phyloP scores from a whole-genome alignment of 495 filamentous ascomycete species.

The Hyaloscypha variabilis region DNA sequence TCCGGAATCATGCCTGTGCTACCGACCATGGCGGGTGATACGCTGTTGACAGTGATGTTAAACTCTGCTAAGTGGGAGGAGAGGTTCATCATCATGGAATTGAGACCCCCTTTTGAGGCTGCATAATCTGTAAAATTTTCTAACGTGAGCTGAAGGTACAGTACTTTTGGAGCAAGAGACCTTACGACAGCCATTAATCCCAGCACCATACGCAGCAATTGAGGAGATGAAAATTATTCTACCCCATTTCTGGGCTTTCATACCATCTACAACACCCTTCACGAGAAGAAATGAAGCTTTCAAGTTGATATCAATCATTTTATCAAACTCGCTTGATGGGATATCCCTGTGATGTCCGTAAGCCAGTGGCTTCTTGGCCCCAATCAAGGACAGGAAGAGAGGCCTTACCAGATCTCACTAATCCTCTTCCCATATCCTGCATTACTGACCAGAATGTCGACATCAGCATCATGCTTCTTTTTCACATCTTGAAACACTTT shows the following conservation, averaged over 20 bases:
- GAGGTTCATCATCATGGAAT: conserved; percentile 68
- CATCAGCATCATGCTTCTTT: not conserved
- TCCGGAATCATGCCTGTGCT: conserved; percentile 67
- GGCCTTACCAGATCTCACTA: conserved; percentile 52
- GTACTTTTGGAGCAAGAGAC: conserved; percentile 34
- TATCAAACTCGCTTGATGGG: conserved; percentile 64
- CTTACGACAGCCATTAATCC: conserved; percentile 63
- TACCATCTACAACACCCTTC: conserved; percentile 65
- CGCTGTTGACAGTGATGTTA: conserved; percentile 74
- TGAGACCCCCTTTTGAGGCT: conserved; percentile 64
- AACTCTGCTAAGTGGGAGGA: conserved; percentile 59
- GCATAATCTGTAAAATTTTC: conserved; percentile 55
- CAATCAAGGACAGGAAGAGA: conserved; percentile 1
- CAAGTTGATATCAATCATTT: conserved; percentile 66
- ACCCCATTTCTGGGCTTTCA: conserved; percentile 65
- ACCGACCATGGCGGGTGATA: conserved; percentile 74
- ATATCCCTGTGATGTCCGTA: conserved; percentile 26
- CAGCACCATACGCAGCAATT: conserved; percentile 66
- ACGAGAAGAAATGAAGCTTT: conserved; percentile 66
- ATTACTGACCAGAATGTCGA: conserved; percentile 36
- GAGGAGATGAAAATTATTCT: conserved; percentile 70
- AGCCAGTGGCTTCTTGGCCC: no score
- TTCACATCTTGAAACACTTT: conserved; percentile 16
- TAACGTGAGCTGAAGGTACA: not conserved
- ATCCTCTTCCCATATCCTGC: conserved; percentile 56